Evolutionary conservation across 225 moss, liverwort and hornwort species (phyloP), one percentile per base, ranked within the genome.

Genomic region (Bryum argenteum): DNA sequence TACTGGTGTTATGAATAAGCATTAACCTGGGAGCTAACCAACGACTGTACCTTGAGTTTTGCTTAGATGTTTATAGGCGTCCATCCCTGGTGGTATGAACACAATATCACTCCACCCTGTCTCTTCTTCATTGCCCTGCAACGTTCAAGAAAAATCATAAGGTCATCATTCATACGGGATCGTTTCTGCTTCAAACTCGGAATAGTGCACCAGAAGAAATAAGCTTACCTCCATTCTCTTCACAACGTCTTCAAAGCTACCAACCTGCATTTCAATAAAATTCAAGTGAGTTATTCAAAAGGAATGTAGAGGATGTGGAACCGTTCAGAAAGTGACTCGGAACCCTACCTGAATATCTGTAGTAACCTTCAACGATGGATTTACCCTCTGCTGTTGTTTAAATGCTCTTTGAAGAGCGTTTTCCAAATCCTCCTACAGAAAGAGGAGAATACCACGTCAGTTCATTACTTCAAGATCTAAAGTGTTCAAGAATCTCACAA

Each of bases 171-270:
- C 38, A 41, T 19, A 52, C 40, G 0, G 16, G 16, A 64, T 28
- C 59, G 2, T 58, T 24, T 52, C 54, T 71, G n/a, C 19, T 66
- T 12, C 21, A 22, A 65, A 61, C 16, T 38, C 44, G 65, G 37
- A 73, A 17, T 17, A 9, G 47, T 64, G 58, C 24, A 43, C n/a
- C 9, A 16, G 23, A 24, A 58, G 67, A 40, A 21, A 65, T 38
- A 37, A 72, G 43, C 22, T 57, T 92, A 98, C 98, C 94, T 94
- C 98, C 94, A 98, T 89, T 80, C 98, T 87, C 83, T 92, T 98
- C 79, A 94, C 71, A 73, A 98, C 92, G 77, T 98, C 98, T 85
- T 98, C 98, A 80, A 98, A 94, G 83, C 98, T 98, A 45, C 98
- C 94, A 54, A 98, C 98, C 98, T 98, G 86, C 65, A 54, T 58